Conservation (phyloP, 2,329 filamentous ascomycete species). For the Aspergillus novoparasiticus region DNA sequence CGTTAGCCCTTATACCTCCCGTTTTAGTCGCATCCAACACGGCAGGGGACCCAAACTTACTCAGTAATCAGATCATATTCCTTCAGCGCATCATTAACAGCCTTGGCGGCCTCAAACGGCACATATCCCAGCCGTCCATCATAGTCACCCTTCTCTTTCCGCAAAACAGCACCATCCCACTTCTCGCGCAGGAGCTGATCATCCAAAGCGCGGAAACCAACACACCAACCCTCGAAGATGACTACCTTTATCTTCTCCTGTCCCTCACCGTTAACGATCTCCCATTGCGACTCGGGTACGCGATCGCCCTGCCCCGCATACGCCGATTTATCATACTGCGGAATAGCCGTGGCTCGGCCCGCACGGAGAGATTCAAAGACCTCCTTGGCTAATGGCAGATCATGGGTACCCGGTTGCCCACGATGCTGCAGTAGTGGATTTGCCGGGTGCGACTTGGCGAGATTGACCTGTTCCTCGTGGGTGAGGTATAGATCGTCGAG, state of each 20-base stretch:
- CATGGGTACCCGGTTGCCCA: slow-evolving; percentile 83
- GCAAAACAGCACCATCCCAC: slow-evolving; percentile 51
- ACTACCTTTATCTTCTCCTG: slow-evolving; percentile 59
- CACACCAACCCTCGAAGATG: slow-evolving; percentile 88
- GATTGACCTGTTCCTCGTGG: slow-evolving; percentile 66
- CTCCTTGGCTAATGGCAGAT: slow-evolving; percentile 63
- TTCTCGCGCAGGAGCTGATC: slow-evolving; percentile 57
- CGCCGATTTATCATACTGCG: slow-evolving; percentile 81
- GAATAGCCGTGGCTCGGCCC: slow-evolving; percentile 62
- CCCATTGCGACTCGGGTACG: slow-evolving; percentile 64
- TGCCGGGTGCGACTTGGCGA: slow-evolving; percentile 65
- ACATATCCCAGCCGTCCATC: slow-evolving; percentile 57
- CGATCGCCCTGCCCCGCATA: slow-evolving; percentile 78
- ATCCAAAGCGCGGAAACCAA: slow-evolving; percentile 74
- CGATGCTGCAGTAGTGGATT: slow-evolving; percentile 80
- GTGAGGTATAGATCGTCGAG: slow-evolving; percentile 89
- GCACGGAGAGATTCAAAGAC: slow-evolving; percentile 64
- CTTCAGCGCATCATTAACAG: slow-evolving; percentile 61
- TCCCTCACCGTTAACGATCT: slow-evolving; percentile 47
- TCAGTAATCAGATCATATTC: slow-evolving; percentile 63
- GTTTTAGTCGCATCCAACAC: background rate
- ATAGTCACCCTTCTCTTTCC: slow-evolving; percentile 54
- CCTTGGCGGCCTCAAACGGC: slow-evolving; percentile 57
- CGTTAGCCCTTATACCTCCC: slow-evolving; percentile 15
- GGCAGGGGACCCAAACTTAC: slow-evolving; percentile 25